Percentiles rank a stretch among this genome's conserved stretches.
phyloP scores from a whole-genome alignment of 139 green algal genomes.

The Chloropicon primus region DNA sequence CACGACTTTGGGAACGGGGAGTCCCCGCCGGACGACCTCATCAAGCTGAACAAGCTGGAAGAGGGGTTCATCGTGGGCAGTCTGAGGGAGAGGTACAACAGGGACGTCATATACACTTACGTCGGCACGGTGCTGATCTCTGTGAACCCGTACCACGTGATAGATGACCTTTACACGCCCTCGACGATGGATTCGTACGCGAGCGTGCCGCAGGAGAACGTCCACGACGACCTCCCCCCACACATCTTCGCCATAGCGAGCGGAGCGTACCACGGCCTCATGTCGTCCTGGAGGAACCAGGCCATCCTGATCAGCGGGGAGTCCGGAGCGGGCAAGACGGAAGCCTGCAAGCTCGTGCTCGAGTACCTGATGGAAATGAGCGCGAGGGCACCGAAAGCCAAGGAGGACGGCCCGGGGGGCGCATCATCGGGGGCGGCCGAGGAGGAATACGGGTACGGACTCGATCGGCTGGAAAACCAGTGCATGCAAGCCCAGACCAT shows the following conservation, averaged over 20 bases:
- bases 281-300: constrained; percentile 1
- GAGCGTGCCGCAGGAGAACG: background rate
- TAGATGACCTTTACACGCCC: constrained; percentile 5
- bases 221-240: constrained; percentile 2
- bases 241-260: constrained; percentile 14
- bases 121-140: constrained; percentile 8
- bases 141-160: constrained; percentile 1
- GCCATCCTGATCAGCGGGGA: background rate
- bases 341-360: background rate
- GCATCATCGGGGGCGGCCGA: background rate
- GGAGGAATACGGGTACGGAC: background rate
- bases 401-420: background rate
- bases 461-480: background rate
- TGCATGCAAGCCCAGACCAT: background rate
- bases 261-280: constrained; percentile 7
- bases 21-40: background rate
- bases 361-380: background rate
- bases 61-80: background rate
- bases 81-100: background rate
- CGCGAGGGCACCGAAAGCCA: background rate
- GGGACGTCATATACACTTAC: constrained; percentile 5
- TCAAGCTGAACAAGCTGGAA: background rate
- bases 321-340: background rate
- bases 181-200: constrained; percentile 5
- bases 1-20: background rate